phyloP scores from a whole-genome alignment of 306 rosid genomes.

The Rosa persica region DNA sequence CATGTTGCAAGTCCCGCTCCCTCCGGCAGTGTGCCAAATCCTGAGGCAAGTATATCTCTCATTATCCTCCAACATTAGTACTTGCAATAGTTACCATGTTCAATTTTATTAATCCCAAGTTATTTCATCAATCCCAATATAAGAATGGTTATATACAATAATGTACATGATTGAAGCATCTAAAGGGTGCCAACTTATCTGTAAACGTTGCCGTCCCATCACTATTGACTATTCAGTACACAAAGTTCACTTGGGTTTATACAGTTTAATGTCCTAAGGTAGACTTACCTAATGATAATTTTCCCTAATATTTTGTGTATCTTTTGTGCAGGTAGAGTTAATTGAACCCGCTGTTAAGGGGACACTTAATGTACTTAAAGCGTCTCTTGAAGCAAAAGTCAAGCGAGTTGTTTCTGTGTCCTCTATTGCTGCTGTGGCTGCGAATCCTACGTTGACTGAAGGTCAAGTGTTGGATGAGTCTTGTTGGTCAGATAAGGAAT shows the following conservation, averaged over 20 bases:
- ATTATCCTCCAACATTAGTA: not conserved
- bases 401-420: constrained; percentile 45
- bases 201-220: not conserved
- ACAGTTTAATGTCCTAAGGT: too few species aligned
- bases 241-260: not conserved
- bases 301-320: not conserved
- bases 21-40: constrained; percentile 33
- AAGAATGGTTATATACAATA: not conserved
- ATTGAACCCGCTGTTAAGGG: constrained; percentile 75
- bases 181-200: not conserved
- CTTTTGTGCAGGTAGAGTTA: constrained; percentile 43
- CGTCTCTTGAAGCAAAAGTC: constrained; percentile 38
- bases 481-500: constrained; percentile 49
- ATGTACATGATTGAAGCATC: not conserved
- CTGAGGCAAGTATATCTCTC: constrained; percentile 30
- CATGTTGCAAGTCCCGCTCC: constrained; percentile 56
- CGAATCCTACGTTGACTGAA: constrained; percentile 40
- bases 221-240: not conserved
- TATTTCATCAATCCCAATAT: not conserved
- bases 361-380: constrained; percentile 48
- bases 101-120: not conserved
- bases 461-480: constrained; percentile 41
- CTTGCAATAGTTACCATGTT: not conserved
- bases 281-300: not conserved
- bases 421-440: constrained; percentile 25